Evolutionary conservation across 78 protist species (phyloP), one percentile per base, ranked within the genome.

Genomic region (Guillardia theta): DNA sequence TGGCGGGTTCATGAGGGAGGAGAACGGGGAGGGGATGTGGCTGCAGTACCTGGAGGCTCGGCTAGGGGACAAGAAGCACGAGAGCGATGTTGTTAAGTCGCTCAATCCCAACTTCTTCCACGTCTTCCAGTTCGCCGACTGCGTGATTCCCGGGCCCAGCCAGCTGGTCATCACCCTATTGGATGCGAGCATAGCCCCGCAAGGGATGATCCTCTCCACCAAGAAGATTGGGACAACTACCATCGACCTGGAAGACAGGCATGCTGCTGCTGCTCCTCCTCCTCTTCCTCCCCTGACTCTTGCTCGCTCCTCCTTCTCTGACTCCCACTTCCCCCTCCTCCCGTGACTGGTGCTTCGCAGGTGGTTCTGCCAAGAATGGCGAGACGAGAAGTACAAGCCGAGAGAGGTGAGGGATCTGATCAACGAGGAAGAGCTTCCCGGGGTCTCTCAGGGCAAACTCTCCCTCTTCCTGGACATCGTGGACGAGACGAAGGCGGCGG

Each of bases 381-480:
- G 24, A 9, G 90, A 78, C 44, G 33, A 15, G 50, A 78, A 43
- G 53, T 43, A 78, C 90, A 78, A 78, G 50, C 90, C 90, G 19
- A 0, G 90, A 30, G 90, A 78, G 90, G 39, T 78, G 10, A 46
- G 90, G 37, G 90, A 78, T 48, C 33, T 78, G 50, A 10, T 43
- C 44, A 78, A 78, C 90, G 90, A 78, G 90, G 15, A 1, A 19
- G 39, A 8, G 21, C 80, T 24, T 8, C 80, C 80, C 39, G 90
- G 90, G 30, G 90, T 78, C 37, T 78, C 90, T 5, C 90, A 78
- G 48, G 90, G 90, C 47, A 78, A 78, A 30, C 90, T 78, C 50
- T 70, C 83, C 36, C 83, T 70, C 36, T 70, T 70, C 41, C 27
- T 70, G 33, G 83, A 70, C 83, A 70, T 70, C 8, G 36, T 64